These are phyloP conservation scores for Pseudonitzschia multiseries DNA, from an alignment of 108 stramenopile genomes.

Conservation along the genomic window DNA sequence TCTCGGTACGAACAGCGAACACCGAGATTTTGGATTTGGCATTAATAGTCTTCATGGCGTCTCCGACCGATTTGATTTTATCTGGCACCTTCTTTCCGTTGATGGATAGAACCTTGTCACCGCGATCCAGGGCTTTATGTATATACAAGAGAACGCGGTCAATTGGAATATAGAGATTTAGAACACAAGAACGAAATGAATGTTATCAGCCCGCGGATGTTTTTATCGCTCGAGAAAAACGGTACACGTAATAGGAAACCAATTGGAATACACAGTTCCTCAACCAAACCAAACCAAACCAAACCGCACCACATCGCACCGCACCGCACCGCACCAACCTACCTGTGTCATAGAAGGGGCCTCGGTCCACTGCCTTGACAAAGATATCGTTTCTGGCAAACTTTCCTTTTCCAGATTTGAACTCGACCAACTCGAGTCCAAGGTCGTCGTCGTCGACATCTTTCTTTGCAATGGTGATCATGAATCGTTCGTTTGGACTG, in stretches of 20 bases:
- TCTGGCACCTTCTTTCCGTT: slow-evolving; percentile 29
- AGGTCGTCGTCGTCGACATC: neutral
- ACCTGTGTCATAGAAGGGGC: slow-evolving; percentile 30
- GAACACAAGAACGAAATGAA: neutral
- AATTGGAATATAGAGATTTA: neutral
- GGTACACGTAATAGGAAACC: too few species aligned
- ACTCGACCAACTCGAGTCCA: slow-evolving; percentile 20
- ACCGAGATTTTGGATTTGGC: slow-evolving; percentile 17
- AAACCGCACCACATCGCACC: too few species aligned
- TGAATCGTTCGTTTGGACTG: slow-evolving; percentile 26
- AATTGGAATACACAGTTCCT: too few species aligned
- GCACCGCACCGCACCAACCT: too few species aligned
- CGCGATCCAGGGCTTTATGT: slow-evolving; percentile 22
- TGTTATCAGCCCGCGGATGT: too few species aligned
- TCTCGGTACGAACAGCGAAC: slow-evolving; percentile 8
- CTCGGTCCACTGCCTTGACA: slow-evolving; percentile 19
- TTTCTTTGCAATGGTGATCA: slow-evolving; percentile 29
- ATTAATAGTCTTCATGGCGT: slow-evolving; percentile 13
- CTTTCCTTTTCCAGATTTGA: slow-evolving; percentile 1
- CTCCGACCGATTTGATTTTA: slow-evolving; percentile 13
- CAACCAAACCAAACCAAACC: too few species aligned
- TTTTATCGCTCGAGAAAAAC: neutral
- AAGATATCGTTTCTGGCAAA: slow-evolving; percentile 7
- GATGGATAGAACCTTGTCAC: slow-evolving; percentile 32
- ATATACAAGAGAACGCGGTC: neutral